Percentiles rank a stretch among this genome's conserved stretches.
Conservation (phyloP, 2,329 filamentous ascomycete genomes). For the Aureobasidium melanogenum region DNA sequence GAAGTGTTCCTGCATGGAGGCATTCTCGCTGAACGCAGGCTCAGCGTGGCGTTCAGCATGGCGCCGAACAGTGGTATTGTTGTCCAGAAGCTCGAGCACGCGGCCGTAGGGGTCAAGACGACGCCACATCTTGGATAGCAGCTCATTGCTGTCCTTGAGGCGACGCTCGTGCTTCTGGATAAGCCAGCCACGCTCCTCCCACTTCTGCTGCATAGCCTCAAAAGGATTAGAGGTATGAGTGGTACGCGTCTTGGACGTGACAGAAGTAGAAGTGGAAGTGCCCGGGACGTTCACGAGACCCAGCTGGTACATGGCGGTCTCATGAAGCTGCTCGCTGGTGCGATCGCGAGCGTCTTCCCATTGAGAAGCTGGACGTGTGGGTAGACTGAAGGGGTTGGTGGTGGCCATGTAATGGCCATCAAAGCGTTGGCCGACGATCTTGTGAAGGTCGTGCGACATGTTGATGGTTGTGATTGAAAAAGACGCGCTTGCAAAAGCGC, state of each 20-base stretch:
- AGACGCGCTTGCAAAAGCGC: neutral
- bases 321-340: slow-evolving; percentile 1
- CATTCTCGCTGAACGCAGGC: neutral
- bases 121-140: slow-evolving; percentile 2
- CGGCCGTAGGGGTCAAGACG: neutral
- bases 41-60: neutral
- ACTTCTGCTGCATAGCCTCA: neutral
- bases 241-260: neutral
- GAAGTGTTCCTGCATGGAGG: neutral
- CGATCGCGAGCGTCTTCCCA: neutral
- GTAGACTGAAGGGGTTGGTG: neutral
- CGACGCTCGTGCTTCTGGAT: slow-evolving; percentile 6
- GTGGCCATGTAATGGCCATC: neutral
- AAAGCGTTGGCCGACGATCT: neutral
- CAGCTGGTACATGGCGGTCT: neutral
- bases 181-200: neutral
- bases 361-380: neutral
- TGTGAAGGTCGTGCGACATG: neutral
- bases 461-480: neutral
- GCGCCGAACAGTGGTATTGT: neutral
- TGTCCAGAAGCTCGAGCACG: neutral
- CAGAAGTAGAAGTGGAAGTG: neutral
- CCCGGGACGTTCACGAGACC: neutral
- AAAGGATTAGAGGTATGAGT: neutral
- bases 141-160: neutral